These are phyloP conservation scores for Cryphonectria naterciae DNA, from an alignment of 2,329 filamentous ascomycete genomes.

Conservation along the genomic window DNA sequence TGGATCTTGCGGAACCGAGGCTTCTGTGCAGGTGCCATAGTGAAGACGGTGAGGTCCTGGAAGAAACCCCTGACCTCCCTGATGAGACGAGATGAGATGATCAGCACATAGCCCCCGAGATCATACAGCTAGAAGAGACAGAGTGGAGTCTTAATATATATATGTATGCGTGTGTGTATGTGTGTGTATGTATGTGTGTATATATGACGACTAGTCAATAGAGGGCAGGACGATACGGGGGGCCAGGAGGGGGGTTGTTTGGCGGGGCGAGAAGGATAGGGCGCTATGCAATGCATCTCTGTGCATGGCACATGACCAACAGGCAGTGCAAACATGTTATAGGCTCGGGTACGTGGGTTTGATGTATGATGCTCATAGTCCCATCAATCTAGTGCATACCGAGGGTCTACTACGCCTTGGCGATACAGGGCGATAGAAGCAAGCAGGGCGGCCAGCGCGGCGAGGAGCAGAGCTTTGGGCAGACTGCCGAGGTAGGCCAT, in stretches of 20 bases:
- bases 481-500: conserved; percentile 12
- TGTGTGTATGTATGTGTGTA: neutral
- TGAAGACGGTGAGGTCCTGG: conserved; percentile 37
- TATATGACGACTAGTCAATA: neutral
- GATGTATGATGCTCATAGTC: neutral
- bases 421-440: conserved; percentile 18
- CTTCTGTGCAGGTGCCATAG: conserved; percentile 59
- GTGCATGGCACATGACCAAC: neutral
- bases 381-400: conserved; percentile 7
- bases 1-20: conserved; percentile 81
- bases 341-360: neutral
- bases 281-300: conserved; percentile 8
- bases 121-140: neutral
- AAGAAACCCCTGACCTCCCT: conserved; percentile 32
- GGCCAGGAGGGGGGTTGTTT: neutral
- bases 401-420: conserved; percentile 8
- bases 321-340: neutral
- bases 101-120: conserved; percentile 28
- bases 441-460: conserved; percentile 13
- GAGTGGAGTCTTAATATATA: neutral
- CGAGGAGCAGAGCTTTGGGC: conserved; percentile 13
- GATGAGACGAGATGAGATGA: neutral
- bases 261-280: neutral
- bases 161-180: too few species aligned
- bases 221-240: neutral